Percentiles rank a stretch among this genome's conserved stretches.
Conservation (phyloP, 2,329 filamentous ascomycete genomes). For the Aspergillus aculeatinus region DNA sequence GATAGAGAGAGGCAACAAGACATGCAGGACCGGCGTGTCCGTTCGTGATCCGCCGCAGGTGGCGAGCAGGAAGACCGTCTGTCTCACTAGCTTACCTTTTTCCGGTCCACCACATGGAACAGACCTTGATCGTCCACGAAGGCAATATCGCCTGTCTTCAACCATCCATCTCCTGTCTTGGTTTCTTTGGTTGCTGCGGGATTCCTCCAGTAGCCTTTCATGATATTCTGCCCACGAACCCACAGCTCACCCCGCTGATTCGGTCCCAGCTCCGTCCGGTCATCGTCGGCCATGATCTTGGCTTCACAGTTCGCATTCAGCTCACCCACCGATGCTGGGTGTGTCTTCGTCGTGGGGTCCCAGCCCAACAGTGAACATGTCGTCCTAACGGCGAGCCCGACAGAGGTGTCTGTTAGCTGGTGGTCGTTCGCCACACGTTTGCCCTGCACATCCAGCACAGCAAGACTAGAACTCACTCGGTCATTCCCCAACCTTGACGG, state of each 20-base stretch:
- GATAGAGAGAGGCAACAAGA: neutral
- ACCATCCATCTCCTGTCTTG: slow-evolving; percentile 63
- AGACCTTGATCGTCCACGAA: slow-evolving; percentile 57
- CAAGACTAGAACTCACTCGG: slow-evolving; percentile 54
- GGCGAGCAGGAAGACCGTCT: neutral
- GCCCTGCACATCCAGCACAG: neutral
- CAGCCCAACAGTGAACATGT: slow-evolving; percentile 70
- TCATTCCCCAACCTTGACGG: slow-evolving; percentile 85
- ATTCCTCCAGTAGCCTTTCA: slow-evolving; percentile 76
- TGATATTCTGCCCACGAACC: slow-evolving; percentile 69
- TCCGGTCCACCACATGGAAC: slow-evolving; percentile 70
- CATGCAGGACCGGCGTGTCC: neutral
- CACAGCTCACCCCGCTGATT: slow-evolving; percentile 69
- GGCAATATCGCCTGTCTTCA: slow-evolving; percentile 70
- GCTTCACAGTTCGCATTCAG: slow-evolving; percentile 67
- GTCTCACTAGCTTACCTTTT: slow-evolving; percentile 54
- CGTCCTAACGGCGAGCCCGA: slow-evolving; percentile 32
- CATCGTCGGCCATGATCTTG: slow-evolving; percentile 59
- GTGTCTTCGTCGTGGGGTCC: slow-evolving; percentile 53
- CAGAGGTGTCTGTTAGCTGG: slow-evolving; percentile 8
- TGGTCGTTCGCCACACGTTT: neutral
- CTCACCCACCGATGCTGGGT: slow-evolving; percentile 58
- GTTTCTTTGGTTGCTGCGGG: slow-evolving; percentile 65
- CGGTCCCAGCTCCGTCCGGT: slow-evolving; percentile 50
- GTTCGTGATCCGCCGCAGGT: neutral